Base-by-base conservation (phyloP, 345 rosid species). In the Geranium rotundifolium region DNA sequence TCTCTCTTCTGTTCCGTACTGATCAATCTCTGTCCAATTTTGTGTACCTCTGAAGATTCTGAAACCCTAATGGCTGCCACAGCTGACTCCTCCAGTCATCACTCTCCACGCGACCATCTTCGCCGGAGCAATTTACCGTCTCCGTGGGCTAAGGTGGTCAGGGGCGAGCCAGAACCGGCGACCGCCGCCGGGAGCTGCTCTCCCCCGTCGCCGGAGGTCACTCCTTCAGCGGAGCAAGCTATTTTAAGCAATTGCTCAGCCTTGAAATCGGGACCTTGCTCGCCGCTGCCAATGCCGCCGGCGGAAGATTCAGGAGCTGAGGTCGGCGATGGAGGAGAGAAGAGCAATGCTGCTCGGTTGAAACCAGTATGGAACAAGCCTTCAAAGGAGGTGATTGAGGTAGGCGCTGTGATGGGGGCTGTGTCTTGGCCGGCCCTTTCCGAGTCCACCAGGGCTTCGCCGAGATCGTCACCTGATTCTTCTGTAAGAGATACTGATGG, bases 351-450 rank as follows among this genome's bases (percentile, higher is more conserved):
- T 12, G 83, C 63, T 55, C 60, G 65, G 56, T 41, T 41, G 17
- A 85, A 79, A 71, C 78, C 67, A 14, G 86, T 80, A 27, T 83
- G 91, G 91, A 83, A 69, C 52, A 75, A 68, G 70, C 86, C 82
- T 23, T 73, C 82, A 10, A 78, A 76, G 34, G 83, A 74, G 14
- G 76, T 76, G 14, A 58, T 63, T 10, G 84, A 73, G 59, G 73
- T 55, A 4, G 70, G 78, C 56, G 78, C 80, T 46, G 83, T 78
- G 59, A 84, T 77, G 80, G 89, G 83, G 59, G 83, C 81, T 31
- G 80, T 59, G 49, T 74, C 84, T 23, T 86, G 92, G 92, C 89
- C 92, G 54, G 87, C 83, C 63, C 73, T 86, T 55, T 78, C 85
- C 14, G 79, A 78, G 69, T 73, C 89, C 29, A 66, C 82, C 41